A percentile compares a stretch with the other conserved stretches of the same genome.
phyloP scores from a whole-genome alignment of 2,329 filamentous ascomycete species.

The Calonectria pteridis region DNA sequence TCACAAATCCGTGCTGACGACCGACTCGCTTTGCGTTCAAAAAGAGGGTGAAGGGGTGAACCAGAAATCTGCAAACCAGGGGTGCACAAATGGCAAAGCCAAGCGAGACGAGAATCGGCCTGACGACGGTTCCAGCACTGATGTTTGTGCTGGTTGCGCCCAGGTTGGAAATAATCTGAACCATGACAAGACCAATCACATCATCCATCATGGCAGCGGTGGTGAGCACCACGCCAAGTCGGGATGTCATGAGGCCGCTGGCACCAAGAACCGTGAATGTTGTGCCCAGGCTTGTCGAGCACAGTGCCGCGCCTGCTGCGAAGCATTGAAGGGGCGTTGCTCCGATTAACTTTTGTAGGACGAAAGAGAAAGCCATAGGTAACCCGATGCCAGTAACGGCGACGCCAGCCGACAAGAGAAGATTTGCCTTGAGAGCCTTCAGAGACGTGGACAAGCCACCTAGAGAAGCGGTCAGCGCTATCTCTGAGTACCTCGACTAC shows the following conservation, averaged over 20 bases:
- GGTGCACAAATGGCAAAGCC: conserved; percentile 64
- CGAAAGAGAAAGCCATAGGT: conserved; percentile 76
- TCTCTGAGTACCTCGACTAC: fast-evolving
- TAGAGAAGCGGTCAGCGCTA: conserved; percentile 33
- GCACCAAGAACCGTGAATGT: conserved; percentile 67
- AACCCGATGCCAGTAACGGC: conserved; percentile 74
- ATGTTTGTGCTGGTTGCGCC: conserved; percentile 48
- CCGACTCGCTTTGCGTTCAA: conserved; percentile 49
- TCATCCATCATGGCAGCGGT: conserved; percentile 87
- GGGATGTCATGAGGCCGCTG: conserved; percentile 57
- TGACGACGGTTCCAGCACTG: conserved; percentile 53
- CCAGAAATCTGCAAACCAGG: conserved; percentile 59
- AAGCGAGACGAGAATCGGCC: conserved; percentile 61
- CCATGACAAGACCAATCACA: conserved; percentile 81
- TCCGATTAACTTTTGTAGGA: conserved; percentile 62
- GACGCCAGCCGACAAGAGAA: conserved; percentile 70
- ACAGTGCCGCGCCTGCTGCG: conserved; percentile 78
- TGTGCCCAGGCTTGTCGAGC: conserved; percentile 81
- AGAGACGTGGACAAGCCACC: conserved; percentile 64
- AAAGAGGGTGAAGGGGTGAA: conserved; percentile 55
- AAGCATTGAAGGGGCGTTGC: conserved; percentile 74
- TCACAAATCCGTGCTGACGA: conserved; percentile 14
- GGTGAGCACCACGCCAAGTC: conserved; percentile 73
- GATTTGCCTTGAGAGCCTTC: conserved; percentile 65
- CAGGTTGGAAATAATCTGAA: conserved; percentile 79